Conservation (phyloP, 805 yeast genomes). For the Lipomyces mesembrius region DNA sequence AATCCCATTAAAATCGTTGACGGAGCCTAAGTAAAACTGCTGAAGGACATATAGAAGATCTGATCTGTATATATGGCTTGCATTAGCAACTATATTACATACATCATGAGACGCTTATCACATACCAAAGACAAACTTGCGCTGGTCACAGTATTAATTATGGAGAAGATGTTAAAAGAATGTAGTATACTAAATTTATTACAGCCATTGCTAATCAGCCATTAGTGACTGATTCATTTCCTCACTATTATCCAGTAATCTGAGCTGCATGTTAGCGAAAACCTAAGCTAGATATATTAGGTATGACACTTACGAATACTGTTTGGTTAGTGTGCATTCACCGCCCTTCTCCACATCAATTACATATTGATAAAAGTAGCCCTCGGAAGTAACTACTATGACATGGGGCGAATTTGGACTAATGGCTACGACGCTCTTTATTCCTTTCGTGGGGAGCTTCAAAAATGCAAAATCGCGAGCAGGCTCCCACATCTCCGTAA, state of each 20-base stretch:
- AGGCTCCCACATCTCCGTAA: constrained; percentile 84
- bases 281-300: background rate
- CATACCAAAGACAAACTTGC: background rate
- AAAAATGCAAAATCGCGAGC: constrained; percentile 85
- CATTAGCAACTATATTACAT: background rate
- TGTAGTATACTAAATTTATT: background rate
- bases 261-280: background rate
- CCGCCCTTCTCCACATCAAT: constrained; percentile 90
- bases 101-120: background rate
- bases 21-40: background rate
- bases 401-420: constrained; percentile 50
- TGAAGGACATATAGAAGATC: background rate
- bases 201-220: constrained; percentile 11
- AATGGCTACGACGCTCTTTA: constrained; percentile 48
- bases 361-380: constrained; percentile 78
- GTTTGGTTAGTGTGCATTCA: constrained; percentile 75
- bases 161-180: background rate
- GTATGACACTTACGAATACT: constrained; percentile 31
- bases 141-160: background rate
- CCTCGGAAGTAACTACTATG: constrained; percentile 79
- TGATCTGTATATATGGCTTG: background rate
- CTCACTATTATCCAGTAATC: constrained; percentile 32
- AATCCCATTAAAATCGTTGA: too few relatives aligned
- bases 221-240: constrained; percentile 27
- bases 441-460: constrained; percentile 59